Conservation (phyloP, 106 monocot species). For the Alisma plantagoaquatica region DNA sequence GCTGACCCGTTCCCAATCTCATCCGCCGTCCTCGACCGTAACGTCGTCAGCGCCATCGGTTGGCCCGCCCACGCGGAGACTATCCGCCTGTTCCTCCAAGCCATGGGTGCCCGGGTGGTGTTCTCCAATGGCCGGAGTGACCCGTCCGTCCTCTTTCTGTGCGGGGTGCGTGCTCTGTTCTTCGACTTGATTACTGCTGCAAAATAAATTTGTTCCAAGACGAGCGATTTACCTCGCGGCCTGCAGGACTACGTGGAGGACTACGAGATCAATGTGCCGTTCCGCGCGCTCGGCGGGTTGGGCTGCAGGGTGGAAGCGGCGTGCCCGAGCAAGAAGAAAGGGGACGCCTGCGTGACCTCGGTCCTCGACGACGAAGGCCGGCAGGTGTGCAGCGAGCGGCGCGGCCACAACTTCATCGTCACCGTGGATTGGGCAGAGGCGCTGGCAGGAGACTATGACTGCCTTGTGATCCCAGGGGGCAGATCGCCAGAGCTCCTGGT, state of each 20-base stretch:
- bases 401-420: constrained; percentile 6
- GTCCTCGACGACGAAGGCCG: constrained; percentile 9
- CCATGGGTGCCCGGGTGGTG: not conserved
- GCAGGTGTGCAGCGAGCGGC: constrained; percentile 6
- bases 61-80: constrained; percentile 10
- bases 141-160: constrained; percentile 7
- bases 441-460: not conserved
- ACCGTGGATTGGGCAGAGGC: constrained; percentile 1
- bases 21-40: not conserved
- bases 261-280: constrained; percentile 15
- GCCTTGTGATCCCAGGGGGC: constrained; percentile 8
- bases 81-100: not conserved
- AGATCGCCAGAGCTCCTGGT: constrained; percentile 9
- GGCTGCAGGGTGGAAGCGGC: constrained; percentile 5
- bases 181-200: not conserved
- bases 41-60: constrained; percentile 7
- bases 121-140: not conserved
- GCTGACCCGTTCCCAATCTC: not conserved
- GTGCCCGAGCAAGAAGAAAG: constrained; percentile 13
- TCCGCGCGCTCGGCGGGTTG: not conserved
- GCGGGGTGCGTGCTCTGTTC: not conserved
- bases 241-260: constrained; percentile 17
- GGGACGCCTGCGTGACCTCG: constrained; percentile 1
- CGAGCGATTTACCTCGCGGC: not conserved
- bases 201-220: not conserved